Evolutionary conservation across 2,329 filamentous ascomycete genomes (phyloP), one percentile per base, ranked within the genome.

Genomic region (Trichoderma sp.): DNA sequence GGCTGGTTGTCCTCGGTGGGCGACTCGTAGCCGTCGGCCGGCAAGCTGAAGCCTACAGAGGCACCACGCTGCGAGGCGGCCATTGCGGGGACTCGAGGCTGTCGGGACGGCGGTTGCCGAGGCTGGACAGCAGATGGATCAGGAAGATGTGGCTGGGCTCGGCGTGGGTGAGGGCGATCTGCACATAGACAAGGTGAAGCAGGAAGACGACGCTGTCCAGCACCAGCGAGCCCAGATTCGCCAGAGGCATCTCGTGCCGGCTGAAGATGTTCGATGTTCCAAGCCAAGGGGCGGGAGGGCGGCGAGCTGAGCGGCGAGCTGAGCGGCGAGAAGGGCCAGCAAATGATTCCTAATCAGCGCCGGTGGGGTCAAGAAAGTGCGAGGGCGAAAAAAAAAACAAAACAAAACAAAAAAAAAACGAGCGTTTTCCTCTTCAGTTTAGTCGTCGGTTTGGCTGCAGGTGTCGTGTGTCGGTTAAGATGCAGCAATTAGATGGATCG

Each of bases 201-300:
- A 86, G 77, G 73, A 86, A 86, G 72, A 86, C 82, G 64, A 85
- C 77, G 70, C 85, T 79, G 71, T 84, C 79, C 60, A 86, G 77
- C 70, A 86, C 74, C 37, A 84, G 77, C n/a, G 84, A 81, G 58
- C 84, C 84, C 29, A 86, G 74, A 76, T 86, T 82, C 72, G 80
- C 78, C 68, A 86, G 77, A 73, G 84, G 81, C 84, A 86, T 86
- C 70, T 12, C 34, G 48, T 45, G 29, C 39, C 42, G 29, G 53
- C 37, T 66, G 22, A 37, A 34, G 52, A n/a, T 2, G 39, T 42
- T 7, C 4, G 29, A 29, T 29, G 7, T 29, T 32, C 22, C 5
- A 27, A 27, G 35, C 35, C 22, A 13, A 29, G 22, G 32, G 29
- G 57, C 37, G 27, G 57, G 57, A 61, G 27, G 22, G 54, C 54